phyloP scores from a whole-genome alignment of 306 rosid species.

The Lablab purpureus region DNA sequence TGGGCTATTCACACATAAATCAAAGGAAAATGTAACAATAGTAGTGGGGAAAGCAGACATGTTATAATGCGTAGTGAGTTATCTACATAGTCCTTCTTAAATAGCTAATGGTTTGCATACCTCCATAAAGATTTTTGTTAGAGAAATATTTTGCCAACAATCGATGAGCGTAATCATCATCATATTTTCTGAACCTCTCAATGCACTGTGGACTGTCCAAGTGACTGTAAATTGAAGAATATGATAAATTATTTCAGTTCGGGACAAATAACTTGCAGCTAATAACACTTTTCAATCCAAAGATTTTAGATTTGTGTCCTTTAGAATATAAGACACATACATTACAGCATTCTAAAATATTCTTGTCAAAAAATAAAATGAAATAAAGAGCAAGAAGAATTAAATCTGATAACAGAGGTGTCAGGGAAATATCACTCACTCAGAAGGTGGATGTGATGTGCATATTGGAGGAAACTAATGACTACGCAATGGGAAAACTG shows the following conservation, averaged over 20 bases:
- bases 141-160: constrained; percentile 60
- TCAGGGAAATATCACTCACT: neutral
- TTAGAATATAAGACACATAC: constrained; percentile 28
- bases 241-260: constrained; percentile 23
- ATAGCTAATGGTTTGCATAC: constrained; percentile 44
- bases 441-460: constrained; percentile 20
- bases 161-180: constrained; percentile 51
- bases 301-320: constrained; percentile 4
- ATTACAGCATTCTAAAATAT: neutral
- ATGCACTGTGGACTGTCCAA: constrained; percentile 52
- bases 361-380: neutral
- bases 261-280: constrained; percentile 21
- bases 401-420: constrained; percentile 13
- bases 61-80: constrained; percentile 23
- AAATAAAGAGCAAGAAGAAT: constrained; percentile 1
- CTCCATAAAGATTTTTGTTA: constrained; percentile 48
- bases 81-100: constrained; percentile 17
- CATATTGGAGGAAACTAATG: constrained; percentile 17
- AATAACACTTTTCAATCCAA: constrained; percentile 20
- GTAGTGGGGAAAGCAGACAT: constrained; percentile 31
- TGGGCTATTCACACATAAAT: constrained; percentile 19
- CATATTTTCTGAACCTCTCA: constrained; percentile 56
- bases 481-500: constrained; percentile 13
- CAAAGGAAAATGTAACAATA: constrained; percentile 24
- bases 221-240: constrained; percentile 52